Evolutionary conservation across 352 stramenopile species (phyloP), one percentile per base, ranked within the genome.

Genomic region (Plasmopara muralis): DNA sequence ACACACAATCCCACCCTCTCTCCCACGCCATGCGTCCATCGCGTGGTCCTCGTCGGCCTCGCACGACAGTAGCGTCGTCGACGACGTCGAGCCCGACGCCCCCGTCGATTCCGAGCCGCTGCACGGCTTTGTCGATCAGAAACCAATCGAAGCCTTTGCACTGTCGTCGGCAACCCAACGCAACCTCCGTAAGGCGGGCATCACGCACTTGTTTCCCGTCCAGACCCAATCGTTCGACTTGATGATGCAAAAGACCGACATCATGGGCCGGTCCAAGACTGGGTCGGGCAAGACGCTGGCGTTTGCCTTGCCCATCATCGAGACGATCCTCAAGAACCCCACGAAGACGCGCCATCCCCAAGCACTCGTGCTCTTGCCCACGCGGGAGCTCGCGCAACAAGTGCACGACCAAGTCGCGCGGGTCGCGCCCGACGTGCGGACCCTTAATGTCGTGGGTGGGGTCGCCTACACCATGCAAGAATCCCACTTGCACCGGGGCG

Each of bases 341-440:
- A 71, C 65, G 44, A 43, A 61, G 10, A 53, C 62, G 43, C 60
- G 66, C 25, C 64, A 87, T 37, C 96, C 96, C 30, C 81, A 87
- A 38, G 85, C 97, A 45, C 68, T 99, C 9, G 86, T 99, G 15
- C 70, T 99, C 55, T 85, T 97, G 15, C 97, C 97, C 0, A 99
- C 96, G 25, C 90, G 97, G 30, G 97, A 99, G 80, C 79, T 99
- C 38, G 95, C 95, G 37, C 85, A 93, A 62, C 97, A 99, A 68
- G 97, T 98, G 47, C 70, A 91, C 47, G 92, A 98, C 40, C 93
- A 98, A 59, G 70, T 91, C 46, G 70, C 77, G 52, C 75, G 78
- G 37, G 70, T 93, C 50, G 81, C 88, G n/a, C 78, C 89, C 39
- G 92, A 97, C 66, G 77, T 98, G 14, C 74, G 81, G 47, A 91